Percentiles rank a stretch among this genome's conserved stretches.
Evolutionary conservation across 495 filamentous ascomycete species (phyloP).

Genomic region (Aspergillus heteromorphus): DNA sequence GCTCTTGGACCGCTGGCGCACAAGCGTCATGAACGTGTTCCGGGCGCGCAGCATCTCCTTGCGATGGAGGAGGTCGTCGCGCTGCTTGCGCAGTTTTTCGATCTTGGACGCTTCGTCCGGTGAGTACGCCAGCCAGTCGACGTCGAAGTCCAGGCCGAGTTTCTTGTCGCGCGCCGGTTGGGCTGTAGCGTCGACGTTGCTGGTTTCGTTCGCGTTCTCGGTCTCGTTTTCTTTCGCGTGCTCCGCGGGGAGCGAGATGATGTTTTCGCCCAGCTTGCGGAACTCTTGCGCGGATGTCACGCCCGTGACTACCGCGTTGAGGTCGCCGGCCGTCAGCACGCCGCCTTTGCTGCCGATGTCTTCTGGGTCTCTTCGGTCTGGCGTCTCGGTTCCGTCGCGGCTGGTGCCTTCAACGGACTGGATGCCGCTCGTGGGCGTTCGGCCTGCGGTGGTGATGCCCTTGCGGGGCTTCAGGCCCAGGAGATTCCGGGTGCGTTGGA

Average conservation of each 20-base stretch:
- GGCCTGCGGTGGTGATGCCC: constrained; percentile 7
- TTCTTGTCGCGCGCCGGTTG: constrained; percentile 69
- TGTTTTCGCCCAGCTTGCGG: constrained; percentile 50
- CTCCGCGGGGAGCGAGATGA: constrained; percentile 36
- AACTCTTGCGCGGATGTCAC: constrained; percentile 49
- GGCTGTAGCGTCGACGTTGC: constrained; percentile 5
- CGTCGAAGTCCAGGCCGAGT: constrained; percentile 46
- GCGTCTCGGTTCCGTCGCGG: constrained; percentile 24
- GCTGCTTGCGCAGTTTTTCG: constrained; percentile 35
- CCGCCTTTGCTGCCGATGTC: constrained; percentile 53
- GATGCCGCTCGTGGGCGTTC: background rate
- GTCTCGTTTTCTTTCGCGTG: constrained; percentile 19
- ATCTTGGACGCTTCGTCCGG: constrained; percentile 37
- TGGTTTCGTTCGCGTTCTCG: constrained; percentile 10
- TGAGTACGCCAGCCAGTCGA: constrained; percentile 32
- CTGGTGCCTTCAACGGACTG: constrained; percentile 11
- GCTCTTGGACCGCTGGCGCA: constrained; percentile 39
- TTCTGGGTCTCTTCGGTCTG: constrained; percentile 12
- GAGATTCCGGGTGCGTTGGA: constrained; percentile 30
- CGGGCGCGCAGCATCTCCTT: constrained; percentile 41
- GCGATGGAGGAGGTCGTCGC: constrained; percentile 33
- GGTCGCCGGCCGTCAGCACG: constrained; percentile 49
- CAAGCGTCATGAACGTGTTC: constrained; percentile 38
- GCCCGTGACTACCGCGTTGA: constrained; percentile 48
- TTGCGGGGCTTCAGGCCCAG: constrained; percentile 12